Conservation (phyloP, 768 basidiomycete species). For the Sistotremastrum suecicum region DNA sequence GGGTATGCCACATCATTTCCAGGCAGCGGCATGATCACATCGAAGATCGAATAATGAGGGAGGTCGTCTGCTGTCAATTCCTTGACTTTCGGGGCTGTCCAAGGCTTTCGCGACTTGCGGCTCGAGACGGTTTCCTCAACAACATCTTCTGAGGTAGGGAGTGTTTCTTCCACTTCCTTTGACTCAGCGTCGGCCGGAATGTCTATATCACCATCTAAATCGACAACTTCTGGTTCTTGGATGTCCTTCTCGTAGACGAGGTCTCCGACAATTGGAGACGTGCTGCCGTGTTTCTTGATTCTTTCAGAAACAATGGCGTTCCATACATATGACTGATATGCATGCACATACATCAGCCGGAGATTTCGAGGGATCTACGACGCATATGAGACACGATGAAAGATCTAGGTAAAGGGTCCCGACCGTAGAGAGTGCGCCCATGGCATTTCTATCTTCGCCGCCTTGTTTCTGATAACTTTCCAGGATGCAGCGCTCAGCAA, state of each 20-base stretch:
- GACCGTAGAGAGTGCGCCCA: constrained; percentile 80
- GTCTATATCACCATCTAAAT: constrained; percentile 15
- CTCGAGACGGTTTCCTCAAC: constrained; percentile 9
- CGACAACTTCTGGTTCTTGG: constrained; percentile 15
- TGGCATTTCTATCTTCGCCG: constrained; percentile 66
- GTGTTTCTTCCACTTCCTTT: constrained; percentile 6
- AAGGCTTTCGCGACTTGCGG: constrained; percentile 29
- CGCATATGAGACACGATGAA: neutral
- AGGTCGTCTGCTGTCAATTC: constrained; percentile 66
- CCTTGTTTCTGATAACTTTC: constrained; percentile 79
- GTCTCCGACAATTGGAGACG: constrained; percentile 73
- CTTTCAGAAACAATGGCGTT: constrained; percentile 94
- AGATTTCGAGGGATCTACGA: constrained; percentile 86
- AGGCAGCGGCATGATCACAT: constrained; percentile 95
- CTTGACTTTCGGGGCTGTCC: constrained; percentile 58
- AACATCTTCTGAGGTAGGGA: constrained; percentile 5
- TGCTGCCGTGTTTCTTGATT: constrained; percentile 59
- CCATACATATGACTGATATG: constrained; percentile 98
- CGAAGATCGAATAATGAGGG: constrained; percentile 74
- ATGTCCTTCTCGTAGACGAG: constrained; percentile 57
- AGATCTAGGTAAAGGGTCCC: constrained; percentile 8
- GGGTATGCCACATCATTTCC: constrained; percentile 92
- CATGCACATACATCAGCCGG: constrained; percentile 94
- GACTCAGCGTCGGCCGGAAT: constrained; percentile 5
- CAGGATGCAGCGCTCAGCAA: constrained; percentile 85